A percentile compares a stretch with the other conserved stretches of the same genome.
These are phyloP conservation scores for Fusarium humuli DNA, from an alignment of 2,329 filamentous ascomycete species.

Conservation along the genomic window DNA sequence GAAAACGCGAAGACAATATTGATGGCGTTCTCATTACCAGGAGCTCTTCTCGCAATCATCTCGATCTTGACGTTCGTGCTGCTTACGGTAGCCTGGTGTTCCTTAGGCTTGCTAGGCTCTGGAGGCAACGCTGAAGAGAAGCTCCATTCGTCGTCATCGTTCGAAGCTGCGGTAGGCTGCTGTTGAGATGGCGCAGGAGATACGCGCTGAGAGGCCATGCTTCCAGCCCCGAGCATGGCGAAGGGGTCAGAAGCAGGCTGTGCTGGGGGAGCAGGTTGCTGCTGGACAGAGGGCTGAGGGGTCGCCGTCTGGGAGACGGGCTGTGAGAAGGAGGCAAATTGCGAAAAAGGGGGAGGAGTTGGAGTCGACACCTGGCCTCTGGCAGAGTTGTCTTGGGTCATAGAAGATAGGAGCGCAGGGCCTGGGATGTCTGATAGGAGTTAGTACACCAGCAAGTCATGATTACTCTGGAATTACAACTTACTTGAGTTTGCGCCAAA, in stretches of 20 bases:
- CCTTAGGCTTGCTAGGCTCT: conserved; percentile 65
- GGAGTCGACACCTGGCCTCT: conserved; percentile 56
- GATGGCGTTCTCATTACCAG: conserved; percentile 67
- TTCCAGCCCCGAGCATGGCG: conserved; percentile 57
- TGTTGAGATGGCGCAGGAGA: conserved; percentile 45
- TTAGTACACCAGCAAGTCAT: conserved; percentile 27
- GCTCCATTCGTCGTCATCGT: conserved; percentile 91
- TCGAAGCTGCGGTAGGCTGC: conserved; percentile 50
- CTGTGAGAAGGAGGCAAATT: conserved; percentile 68
- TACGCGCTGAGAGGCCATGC: conserved; percentile 42
- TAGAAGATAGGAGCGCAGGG: conserved; percentile 72
- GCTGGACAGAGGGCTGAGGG: conserved; percentile 62
- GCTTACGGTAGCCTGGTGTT: conserved; percentile 74
- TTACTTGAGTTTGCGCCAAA: conserved; percentile 76
- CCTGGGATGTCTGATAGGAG: conserved; percentile 68
- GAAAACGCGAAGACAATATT: conserved; percentile 83
- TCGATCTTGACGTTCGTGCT: conserved; percentile 78
- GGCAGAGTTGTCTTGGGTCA: conserved; percentile 71
- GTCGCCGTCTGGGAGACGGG: conserved; percentile 64
- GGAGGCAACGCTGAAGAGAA: conserved; percentile 88
- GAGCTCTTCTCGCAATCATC: conserved; percentile 74
- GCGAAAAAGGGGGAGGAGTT: conserved; percentile 62
- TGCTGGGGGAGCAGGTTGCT: conserved; percentile 60
- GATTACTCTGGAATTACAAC: conserved; percentile 45
- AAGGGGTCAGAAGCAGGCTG: conserved; percentile 63